These are phyloP conservation scores for Diaporthe amygdali DNA, from an alignment of 2,329 filamentous ascomycete genomes.

Conservation along the genomic window DNA sequence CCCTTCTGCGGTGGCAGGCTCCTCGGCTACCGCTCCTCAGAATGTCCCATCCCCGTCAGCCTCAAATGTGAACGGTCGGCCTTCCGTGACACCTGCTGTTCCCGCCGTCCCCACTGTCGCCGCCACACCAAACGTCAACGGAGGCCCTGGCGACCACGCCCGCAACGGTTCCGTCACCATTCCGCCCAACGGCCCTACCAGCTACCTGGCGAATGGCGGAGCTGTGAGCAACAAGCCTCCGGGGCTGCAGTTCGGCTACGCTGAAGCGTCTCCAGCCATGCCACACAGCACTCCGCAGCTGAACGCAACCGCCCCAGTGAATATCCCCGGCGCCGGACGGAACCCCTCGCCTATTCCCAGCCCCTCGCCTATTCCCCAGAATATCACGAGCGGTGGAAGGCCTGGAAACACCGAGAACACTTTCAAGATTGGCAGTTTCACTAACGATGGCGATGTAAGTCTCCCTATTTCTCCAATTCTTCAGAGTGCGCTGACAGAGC, in stretches of 20 bases:
- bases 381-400: conserved; percentile 81
- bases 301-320: conserved; percentile 59
- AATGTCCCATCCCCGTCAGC: conserved; percentile 70
- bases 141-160: conserved; percentile 72
- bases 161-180: conserved; percentile 93
- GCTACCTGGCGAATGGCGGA: conserved; percentile 79
- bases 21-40: conserved; percentile 58
- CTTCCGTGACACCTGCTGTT: conserved; percentile 71
- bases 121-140: conserved; percentile 71
- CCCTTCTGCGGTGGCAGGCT: conserved; percentile 60
- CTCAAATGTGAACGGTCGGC: conserved; percentile 86
- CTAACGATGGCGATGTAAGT: conserved; percentile 81
- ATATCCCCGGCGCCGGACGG: conserved; percentile 70
- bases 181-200: conserved; percentile 78
- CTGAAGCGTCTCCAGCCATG: conserved; percentile 66
- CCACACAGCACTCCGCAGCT: conserved; percentile 71
- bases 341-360: conserved; percentile 86
- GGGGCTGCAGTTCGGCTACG: conserved; percentile 82
- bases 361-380: conserved; percentile 91
- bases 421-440: conserved; percentile 76
- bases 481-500: conserved; percentile 25
- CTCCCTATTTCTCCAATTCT: conserved; percentile 17
- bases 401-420: conserved; percentile 67
- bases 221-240: conserved; percentile 56
- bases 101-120: conserved; percentile 67